Conservation (phyloP, 2,329 filamentous ascomycete genomes). For the Fusarium abutilonis region DNA sequence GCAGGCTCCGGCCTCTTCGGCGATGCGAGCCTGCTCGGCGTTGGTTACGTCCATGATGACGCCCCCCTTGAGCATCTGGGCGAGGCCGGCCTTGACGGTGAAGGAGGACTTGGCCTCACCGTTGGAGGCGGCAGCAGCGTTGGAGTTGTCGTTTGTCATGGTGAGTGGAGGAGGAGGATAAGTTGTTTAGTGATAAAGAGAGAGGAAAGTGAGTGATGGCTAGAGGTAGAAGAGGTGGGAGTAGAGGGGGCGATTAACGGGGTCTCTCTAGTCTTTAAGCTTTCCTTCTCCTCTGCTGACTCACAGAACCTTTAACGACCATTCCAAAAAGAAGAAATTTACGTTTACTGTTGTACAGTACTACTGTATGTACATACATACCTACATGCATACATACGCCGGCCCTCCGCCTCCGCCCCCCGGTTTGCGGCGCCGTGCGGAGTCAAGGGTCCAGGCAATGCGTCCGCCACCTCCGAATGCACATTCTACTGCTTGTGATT, state of each 20-base stretch:
- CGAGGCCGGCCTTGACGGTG: constrained; percentile 92
- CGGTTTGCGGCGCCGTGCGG: constrained; percentile 34
- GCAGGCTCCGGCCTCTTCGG: constrained; percentile 93
- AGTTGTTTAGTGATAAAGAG: background rate
- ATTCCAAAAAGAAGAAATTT: constrained; percentile 19
- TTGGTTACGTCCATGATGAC: constrained; percentile 99
- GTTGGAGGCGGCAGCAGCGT: constrained; percentile 42
- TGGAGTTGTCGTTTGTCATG: constrained; percentile 50
- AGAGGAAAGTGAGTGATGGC: background rate
- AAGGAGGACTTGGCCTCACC: constrained; percentile 66
- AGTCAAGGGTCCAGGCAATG: constrained; percentile 13
- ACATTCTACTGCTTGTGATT: constrained; percentile 13
- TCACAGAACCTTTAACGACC: constrained; percentile 17
- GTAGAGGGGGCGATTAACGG: constrained; percentile 4
- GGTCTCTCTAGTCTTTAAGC: constrained; percentile 11
- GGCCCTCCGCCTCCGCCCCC: constrained; percentile 22
- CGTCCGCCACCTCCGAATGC: constrained; percentile 20
- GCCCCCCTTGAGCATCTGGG: constrained; percentile 98
- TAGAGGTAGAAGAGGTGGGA: background rate
- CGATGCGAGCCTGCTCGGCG: constrained; percentile 92
- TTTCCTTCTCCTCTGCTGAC: constrained; percentile 14
- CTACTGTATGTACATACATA: constrained; percentile 1
- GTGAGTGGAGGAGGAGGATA: background rate
- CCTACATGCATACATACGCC: constrained; percentile 15
- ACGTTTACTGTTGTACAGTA: too few relatives aligned